These are phyloP conservation scores for Tinospora cordifolia DNA, from an alignment of 164 flowering plant genomes.

Conservation along the genomic window DNA sequence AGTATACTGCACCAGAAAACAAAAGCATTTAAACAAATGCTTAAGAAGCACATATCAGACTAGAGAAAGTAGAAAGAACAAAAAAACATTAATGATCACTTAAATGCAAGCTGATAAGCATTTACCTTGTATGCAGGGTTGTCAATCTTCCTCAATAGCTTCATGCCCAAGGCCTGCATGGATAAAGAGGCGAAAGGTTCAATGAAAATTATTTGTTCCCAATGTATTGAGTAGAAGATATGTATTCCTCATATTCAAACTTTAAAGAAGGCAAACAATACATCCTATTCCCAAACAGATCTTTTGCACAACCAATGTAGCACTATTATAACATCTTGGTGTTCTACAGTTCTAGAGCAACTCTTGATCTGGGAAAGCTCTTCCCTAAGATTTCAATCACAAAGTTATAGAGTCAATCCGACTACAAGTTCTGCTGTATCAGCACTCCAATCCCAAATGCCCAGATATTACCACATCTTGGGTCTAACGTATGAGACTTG, in stretches of 20 bases:
- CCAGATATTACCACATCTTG: neutral
- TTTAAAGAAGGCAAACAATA: neutral
- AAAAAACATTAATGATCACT: neutral
- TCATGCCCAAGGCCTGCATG: conserved; percentile 86
- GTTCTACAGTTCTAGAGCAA: too few relatives aligned
- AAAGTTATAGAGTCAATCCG: too few relatives aligned
- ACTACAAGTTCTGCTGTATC: too few relatives aligned
- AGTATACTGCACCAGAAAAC: conserved; percentile 46
- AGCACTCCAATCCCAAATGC: too few relatives aligned
- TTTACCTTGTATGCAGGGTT: conserved; percentile 76
- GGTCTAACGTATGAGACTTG: too few relatives aligned
- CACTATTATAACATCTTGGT: too few relatives aligned
- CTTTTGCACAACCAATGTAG: too few relatives aligned
- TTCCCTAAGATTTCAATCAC: too few relatives aligned
- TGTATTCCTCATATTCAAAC: neutral
- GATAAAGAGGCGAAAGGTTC: neutral
- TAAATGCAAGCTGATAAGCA: neutral
- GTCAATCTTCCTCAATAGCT: conserved; percentile 52
- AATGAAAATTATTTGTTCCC: neutral
- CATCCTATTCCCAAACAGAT: too few relatives aligned
- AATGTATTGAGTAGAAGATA: neutral
- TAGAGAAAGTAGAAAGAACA: neutral
- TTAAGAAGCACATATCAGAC: neutral
- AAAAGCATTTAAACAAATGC: conserved; percentile 3
- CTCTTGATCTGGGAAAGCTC: too few relatives aligned